Base-by-base conservation (phyloP, 2,329 filamentous ascomycete species). In the Calycina marina region DNA sequence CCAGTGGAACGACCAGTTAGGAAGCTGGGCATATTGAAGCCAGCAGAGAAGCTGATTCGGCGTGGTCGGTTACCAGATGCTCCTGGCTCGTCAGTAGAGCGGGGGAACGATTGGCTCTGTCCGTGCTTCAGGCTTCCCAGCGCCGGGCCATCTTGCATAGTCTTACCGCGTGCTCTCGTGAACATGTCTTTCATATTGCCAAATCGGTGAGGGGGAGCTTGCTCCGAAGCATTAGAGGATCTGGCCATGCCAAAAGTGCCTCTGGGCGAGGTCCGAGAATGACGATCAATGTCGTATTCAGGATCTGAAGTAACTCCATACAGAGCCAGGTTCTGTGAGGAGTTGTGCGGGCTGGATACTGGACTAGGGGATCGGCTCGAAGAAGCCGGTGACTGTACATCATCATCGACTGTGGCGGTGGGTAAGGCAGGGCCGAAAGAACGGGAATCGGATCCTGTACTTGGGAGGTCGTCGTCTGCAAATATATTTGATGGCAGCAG, bases 81-180 rank as follows among this genome's bases (percentile, higher is more conserved):
- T 48, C 66, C 77, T 12, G 52, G 54, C 9, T 73, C 72, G 14
- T 69, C 79, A 39, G 57, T 57, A 38, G 67, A 65, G 12, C 69
- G 61, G 4, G 82, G 82, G 42, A 90, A 72, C 0, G 82, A 88
- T 48, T 83, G 79, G 46, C 79, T 85, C 50, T 88, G 79, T 0
- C 70, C 67, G 17, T 69, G 57, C 48, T 81, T 82, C 10, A 86
- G 58, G 13, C 68, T 73, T 1, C 82, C 82, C 5, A 85, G 55
- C 1, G 68, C 61, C 4, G 75, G 76, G 0, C 76, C 74, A 17
- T 72, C 65, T 6, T 69, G 65, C 5, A 65, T 49, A 8, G 64
- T 63, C 54, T 83, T 84, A 4, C 67, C 60, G 15, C 67, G 66
- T 34, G 69, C 65, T 26, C 71, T 72, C 34, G 75, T 63, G 44